These are phyloP conservation scores for Yueomyces sinensis DNA, from an alignment of 805 yeast genomes.

Conservation along the genomic window DNA sequence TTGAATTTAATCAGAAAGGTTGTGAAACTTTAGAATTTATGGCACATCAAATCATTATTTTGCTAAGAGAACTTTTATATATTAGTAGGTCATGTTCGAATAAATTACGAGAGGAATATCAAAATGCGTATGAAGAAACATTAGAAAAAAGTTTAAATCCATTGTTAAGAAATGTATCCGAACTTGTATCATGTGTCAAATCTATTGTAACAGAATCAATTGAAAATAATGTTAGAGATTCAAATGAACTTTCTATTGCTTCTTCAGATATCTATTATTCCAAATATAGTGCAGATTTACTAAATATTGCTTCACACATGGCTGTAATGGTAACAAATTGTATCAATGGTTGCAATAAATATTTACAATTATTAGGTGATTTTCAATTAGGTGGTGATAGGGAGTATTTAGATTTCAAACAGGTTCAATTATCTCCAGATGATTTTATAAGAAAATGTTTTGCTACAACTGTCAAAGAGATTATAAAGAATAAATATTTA, in stretches of 20 bases:
- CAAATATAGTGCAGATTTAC: slow-evolving; percentile 52
- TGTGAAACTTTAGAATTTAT: slow-evolving; percentile 54
- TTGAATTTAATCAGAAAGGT: slow-evolving; percentile 60
- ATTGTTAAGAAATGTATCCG: slow-evolving; percentile 46
- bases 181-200: slow-evolving; percentile 52
- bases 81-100: slow-evolving; percentile 38
- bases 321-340: slow-evolving; percentile 39
- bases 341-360: slow-evolving; percentile 35
- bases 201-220: slow-evolving; percentile 43
- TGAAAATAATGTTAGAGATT: slow-evolving; percentile 26
- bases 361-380: slow-evolving; percentile 50
- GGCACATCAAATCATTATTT: slow-evolving; percentile 53
- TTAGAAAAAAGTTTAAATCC: slow-evolving; percentile 38
- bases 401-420: slow-evolving; percentile 51
- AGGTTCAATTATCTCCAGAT: slow-evolving; percentile 43
- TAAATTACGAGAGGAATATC: slow-evolving; percentile 20
- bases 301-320: slow-evolving; percentile 47
- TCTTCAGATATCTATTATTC: slow-evolving; percentile 39
- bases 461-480: slow-evolving; percentile 4
- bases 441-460: slow-evolving; percentile 51
- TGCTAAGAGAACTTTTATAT: slow-evolving; percentile 49
- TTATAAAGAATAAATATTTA: slow-evolving; percentile 1
- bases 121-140: slow-evolving; percentile 17
- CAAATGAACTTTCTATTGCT: slow-evolving; percentile 6
- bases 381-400: slow-evolving; percentile 40